These are phyloP conservation scores for Eucalyptus rudis DNA, from an alignment of 345 rosid genomes.

Conservation along the genomic window DNA sequence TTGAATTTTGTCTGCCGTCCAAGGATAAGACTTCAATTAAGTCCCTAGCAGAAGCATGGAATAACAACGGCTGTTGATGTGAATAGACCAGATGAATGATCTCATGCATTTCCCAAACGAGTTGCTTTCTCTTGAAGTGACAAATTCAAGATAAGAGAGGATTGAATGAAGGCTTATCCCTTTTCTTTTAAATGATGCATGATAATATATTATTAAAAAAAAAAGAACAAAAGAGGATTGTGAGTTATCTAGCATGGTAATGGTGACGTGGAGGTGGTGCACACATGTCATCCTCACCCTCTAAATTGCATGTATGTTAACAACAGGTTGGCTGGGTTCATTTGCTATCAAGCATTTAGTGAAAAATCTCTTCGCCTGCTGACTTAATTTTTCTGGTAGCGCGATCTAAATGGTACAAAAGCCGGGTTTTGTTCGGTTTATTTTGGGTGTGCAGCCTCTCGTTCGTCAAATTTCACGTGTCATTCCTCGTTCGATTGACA, in stretches of 20 bases:
- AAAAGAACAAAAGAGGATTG: not conserved
- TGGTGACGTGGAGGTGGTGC: not conserved
- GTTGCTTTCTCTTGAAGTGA: not conserved
- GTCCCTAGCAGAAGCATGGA: not conserved
- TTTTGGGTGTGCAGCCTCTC: accelerated
- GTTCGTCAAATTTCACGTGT: accelerated
- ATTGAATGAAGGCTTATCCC: not conserved
- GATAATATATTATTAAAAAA: not conserved
- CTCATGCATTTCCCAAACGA: not conserved
- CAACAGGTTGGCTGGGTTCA: not conserved
- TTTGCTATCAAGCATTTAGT: not conserved
- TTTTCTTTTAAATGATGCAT: not conserved
- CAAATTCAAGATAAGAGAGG: not conserved
- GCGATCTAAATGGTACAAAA: not conserved
- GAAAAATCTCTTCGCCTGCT: not conserved
- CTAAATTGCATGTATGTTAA: not conserved
- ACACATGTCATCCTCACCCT: not conserved
- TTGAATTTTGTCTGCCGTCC: not conserved
- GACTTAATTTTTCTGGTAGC: not conserved
- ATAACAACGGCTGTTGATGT: not conserved
- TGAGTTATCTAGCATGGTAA: not conserved
- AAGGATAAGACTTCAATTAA: not conserved
- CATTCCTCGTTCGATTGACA: not conserved
- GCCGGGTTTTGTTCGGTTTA: not conserved
- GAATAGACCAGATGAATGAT: not conserved